Percentiles rank a stretch among this genome's conserved stretches.
These are phyloP conservation scores for Lipomyces sp. DNA, from an alignment of 805 yeast species.

Conservation along the genomic window DNA sequence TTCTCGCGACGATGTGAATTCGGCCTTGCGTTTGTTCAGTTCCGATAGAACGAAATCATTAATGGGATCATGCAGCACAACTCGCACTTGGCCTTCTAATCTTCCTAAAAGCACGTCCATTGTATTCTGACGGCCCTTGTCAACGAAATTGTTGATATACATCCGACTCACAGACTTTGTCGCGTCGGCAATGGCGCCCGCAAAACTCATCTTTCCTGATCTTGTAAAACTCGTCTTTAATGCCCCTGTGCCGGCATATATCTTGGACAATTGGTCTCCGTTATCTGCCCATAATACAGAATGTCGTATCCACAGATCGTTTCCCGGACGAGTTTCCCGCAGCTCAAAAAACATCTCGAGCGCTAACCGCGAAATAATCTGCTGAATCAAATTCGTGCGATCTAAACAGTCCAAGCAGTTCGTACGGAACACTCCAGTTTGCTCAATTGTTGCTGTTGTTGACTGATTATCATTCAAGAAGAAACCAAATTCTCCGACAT, in stretches of 20 bases:
- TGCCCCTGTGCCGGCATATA: slow-evolving; percentile 97
- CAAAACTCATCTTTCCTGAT: slow-evolving; percentile 93
- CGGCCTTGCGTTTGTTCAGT: slow-evolving; percentile 54
- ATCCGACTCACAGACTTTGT: slow-evolving; percentile 93
- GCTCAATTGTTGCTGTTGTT: slow-evolving; percentile 67
- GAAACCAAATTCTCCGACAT: slow-evolving; percentile 80
- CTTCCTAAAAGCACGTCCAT: slow-evolving; percentile 87
- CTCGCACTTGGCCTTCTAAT: slow-evolving; percentile 69
- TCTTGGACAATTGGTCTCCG: slow-evolving; percentile 94
- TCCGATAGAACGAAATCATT: slow-evolving; percentile 79
- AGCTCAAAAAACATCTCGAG: slow-evolving; percentile 52
- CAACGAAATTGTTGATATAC: slow-evolving; percentile 95
- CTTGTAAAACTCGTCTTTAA: slow-evolving; percentile 92
- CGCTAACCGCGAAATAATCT: slow-evolving; percentile 76
- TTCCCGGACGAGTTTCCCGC: slow-evolving; percentile 45
- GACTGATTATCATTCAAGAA: slow-evolving; percentile 68
- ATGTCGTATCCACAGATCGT: slow-evolving; percentile 71
- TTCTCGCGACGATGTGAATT: slow-evolving; percentile 64
- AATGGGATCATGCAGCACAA: slow-evolving; percentile 82
- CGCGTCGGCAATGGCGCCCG: slow-evolving; percentile 96
- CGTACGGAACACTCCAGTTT: slow-evolving; percentile 87
- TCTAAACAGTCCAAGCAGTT: slow-evolving; percentile 96
- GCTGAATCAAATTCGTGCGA: slow-evolving; percentile 81
- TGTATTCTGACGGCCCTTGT: slow-evolving; percentile 84
- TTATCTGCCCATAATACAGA: slow-evolving; percentile 97